phyloP scores from a whole-genome alignment of 257 asterid genomes.

The Pogostemon cablin region DNA sequence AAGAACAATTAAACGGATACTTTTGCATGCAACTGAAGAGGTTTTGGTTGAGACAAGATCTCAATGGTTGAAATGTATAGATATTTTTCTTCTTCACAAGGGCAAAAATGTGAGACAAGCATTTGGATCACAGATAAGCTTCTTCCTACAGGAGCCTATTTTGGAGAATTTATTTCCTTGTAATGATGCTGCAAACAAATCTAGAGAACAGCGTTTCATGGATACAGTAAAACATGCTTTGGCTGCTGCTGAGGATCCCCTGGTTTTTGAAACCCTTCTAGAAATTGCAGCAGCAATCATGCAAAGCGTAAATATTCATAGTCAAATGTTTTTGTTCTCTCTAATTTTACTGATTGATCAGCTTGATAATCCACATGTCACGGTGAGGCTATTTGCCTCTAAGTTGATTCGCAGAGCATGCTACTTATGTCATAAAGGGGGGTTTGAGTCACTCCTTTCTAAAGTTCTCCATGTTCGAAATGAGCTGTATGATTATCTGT shows the following conservation, averaged over 20 bases:
- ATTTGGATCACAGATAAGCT: slow-evolving; percentile 70
- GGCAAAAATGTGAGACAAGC: slow-evolving; percentile 76
- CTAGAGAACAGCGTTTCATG: slow-evolving; percentile 83
- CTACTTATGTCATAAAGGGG: slow-evolving; percentile 61
- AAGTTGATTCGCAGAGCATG: slow-evolving; percentile 71
- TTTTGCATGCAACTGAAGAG: slow-evolving; percentile 71
- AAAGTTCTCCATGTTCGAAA: slow-evolving; percentile 65
- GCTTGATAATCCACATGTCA: slow-evolving; percentile 69
- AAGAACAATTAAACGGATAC: slow-evolving; percentile 65
- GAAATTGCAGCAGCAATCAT: slow-evolving; percentile 80
- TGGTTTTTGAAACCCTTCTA: slow-evolving; percentile 73
- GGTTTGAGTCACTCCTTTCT: slow-evolving; percentile 68
- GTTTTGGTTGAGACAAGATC: slow-evolving; percentile 61
- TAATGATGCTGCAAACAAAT: slow-evolving; percentile 52
- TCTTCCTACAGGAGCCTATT: slow-evolving; percentile 71
- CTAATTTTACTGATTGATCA: slow-evolving; percentile 78
- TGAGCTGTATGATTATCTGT: slow-evolving; percentile 78
- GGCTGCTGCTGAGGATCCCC: slow-evolving; percentile 74
- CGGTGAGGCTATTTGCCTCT: slow-evolving; percentile 77
- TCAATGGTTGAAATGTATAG: slow-evolving; percentile 79
- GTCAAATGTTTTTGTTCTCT: slow-evolving; percentile 73
- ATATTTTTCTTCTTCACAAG: slow-evolving; percentile 68
- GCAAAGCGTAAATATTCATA: slow-evolving; percentile 66
- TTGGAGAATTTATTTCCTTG: slow-evolving; percentile 60
- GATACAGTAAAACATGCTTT: slow-evolving; percentile 85